These are phyloP conservation scores for Colletotrichum godetiae DNA, from an alignment of 2,329 filamentous ascomycete species.

Conservation along the genomic window DNA sequence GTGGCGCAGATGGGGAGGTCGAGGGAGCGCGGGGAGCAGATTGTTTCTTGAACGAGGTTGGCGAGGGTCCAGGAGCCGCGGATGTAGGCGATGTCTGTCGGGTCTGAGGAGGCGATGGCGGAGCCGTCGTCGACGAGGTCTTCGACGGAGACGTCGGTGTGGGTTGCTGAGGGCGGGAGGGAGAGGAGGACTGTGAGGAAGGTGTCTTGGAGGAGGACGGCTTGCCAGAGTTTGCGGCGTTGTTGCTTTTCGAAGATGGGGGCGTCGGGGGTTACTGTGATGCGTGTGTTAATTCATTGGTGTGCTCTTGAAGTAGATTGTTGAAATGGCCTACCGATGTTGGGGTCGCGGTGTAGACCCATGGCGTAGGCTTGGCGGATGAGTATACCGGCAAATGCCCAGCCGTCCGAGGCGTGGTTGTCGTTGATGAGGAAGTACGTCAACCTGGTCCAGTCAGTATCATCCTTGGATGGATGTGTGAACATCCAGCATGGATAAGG, in stretches of 20 bases:
- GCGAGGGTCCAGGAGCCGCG: constrained; percentile 83
- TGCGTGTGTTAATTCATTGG: constrained; percentile 20
- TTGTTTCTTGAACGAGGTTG: constrained; percentile 80
- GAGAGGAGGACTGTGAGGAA: constrained; percentile 83
- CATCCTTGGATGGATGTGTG: background rate
- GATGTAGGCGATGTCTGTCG: constrained; percentile 77
- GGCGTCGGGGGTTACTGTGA: constrained; percentile 70
- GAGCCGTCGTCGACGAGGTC: constrained; percentile 74
- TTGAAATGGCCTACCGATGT: constrained; percentile 65
- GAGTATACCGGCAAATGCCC: constrained; percentile 83
- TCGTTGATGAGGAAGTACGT: constrained; percentile 89
- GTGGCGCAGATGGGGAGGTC: constrained; percentile 78
- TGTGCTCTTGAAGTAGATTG: constrained; percentile 32
- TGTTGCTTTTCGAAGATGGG: constrained; percentile 80
- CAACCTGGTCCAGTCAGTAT: constrained; percentile 50
- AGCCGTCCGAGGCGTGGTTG: constrained; percentile 85
- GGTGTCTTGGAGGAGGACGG: constrained; percentile 83
- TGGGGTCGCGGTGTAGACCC: constrained; percentile 83
- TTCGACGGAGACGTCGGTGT: constrained; percentile 82
- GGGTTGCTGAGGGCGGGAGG: constrained; percentile 80
- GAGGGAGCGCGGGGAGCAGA: constrained; percentile 80
- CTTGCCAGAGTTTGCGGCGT: constrained; percentile 84
- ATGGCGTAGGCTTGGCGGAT: constrained; percentile 85
- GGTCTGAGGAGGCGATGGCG: constrained; percentile 67
- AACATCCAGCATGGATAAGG: accelerated